Evolutionary conservation across 1,284 basidiomycete species (phyloP).

Genomic region (Cerioporus squamosus): DNA sequence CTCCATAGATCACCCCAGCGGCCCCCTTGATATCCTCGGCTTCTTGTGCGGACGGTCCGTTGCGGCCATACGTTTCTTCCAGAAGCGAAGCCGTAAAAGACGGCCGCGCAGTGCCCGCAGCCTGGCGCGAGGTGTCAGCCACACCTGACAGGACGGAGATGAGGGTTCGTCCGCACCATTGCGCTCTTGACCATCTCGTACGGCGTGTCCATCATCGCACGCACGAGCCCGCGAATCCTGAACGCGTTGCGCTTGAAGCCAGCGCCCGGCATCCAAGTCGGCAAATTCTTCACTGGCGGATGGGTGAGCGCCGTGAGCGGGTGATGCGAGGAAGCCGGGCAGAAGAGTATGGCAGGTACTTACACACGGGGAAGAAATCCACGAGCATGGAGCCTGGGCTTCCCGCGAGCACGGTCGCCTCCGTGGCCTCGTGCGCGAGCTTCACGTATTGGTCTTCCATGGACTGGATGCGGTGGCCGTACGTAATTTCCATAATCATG

Average conservation of each 20-base stretch:
- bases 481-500: conserved; percentile 30
- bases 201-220: conserved; percentile 51
- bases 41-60: conserved; percentile 35
- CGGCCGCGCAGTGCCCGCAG: conserved; percentile 48
- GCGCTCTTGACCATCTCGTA: conserved; percentile 56
- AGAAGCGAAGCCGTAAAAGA: conserved; percentile 60
- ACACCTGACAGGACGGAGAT: neutral
- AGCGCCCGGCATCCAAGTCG: conserved; percentile 59
- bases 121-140: conserved; percentile 16
- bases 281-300: conserved; percentile 46
- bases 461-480: conserved; percentile 35
- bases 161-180: conserved; percentile 41
- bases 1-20: conserved; percentile 55
- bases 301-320: neutral
- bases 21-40: conserved; percentile 62
- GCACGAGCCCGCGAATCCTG: conserved; percentile 38
- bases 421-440: conserved; percentile 50
- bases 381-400: conserved; percentile 58
- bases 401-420: conserved; percentile 51
- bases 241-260: conserved; percentile 57
- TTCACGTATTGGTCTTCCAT: conserved; percentile 31
- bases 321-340: neutral
- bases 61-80: conserved; percentile 29
- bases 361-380: conserved; percentile 58
- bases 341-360: conserved; percentile 29